Evolutionary conservation across 2,329 filamentous ascomycete genomes (phyloP).

Genomic region (Gyromitra esculenta): DNA sequence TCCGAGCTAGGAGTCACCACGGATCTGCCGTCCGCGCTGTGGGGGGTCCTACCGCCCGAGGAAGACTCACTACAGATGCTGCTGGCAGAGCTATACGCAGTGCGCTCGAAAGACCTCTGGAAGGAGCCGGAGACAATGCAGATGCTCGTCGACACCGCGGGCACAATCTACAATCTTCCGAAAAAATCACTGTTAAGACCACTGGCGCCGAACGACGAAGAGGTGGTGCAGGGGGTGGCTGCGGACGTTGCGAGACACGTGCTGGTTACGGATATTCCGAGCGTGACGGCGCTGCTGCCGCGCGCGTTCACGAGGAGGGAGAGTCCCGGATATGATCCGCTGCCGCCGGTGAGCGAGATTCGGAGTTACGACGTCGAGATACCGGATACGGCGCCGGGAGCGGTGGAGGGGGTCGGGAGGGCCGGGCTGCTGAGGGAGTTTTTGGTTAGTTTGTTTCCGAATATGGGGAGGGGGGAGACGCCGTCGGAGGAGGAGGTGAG

Average conservation of each 20-base stretch:
- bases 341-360: constrained; percentile 71
- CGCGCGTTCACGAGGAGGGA: constrained; percentile 70
- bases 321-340: constrained; percentile 81
- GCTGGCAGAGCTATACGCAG: constrained; percentile 78
- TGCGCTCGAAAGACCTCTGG: constrained; percentile 83
- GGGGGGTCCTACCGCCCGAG: constrained; percentile 77
- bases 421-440: constrained; percentile 33
- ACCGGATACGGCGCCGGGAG: constrained; percentile 22
- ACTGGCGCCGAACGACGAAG: constrained; percentile 59
- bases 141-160: constrained; percentile 75
- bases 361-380: constrained; percentile 53
- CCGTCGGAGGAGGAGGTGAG: constrained; percentile 21
- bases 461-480: constrained; percentile 21
- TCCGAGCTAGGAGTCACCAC: constrained; percentile 79
- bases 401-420: neutral
- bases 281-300: constrained; percentile 76
- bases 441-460: constrained; percentile 46
- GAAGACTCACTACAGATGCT: constrained; percentile 69
- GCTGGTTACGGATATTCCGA: constrained; percentile 78
- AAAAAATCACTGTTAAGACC: constrained; percentile 57
- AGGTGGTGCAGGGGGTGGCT: constrained; percentile 61
- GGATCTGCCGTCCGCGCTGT: constrained; percentile 74
- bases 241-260: constrained; percentile 76
- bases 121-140: constrained; percentile 76
- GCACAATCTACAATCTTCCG: constrained; percentile 59